Evolutionary conservation across 352 stramenopile genomes (phyloP).

Genomic region (Pseudoperonospora humuli): DNA sequence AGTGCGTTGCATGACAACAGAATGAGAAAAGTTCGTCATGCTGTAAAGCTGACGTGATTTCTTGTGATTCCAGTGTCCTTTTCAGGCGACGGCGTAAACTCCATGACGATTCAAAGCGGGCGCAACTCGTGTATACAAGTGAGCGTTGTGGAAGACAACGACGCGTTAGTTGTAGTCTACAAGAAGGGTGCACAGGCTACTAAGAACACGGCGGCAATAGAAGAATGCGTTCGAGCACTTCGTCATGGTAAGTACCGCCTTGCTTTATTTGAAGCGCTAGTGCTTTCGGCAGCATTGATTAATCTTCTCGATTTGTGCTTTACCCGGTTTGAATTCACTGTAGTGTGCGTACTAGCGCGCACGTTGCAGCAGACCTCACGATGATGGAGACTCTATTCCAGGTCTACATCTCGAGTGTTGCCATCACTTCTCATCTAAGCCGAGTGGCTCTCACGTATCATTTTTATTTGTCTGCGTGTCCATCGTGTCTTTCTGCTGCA

Average conservation of each 20-base stretch:
- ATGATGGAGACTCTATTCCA: slow-evolving; percentile 19
- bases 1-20: slow-evolving; percentile 31
- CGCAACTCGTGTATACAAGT: slow-evolving; percentile 84
- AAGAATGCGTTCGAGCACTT: slow-evolving; percentile 72
- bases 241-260: slow-evolving; percentile 44
- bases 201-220: slow-evolving; percentile 70
- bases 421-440: slow-evolving; percentile 5
- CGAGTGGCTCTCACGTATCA: slow-evolving; percentile 13
- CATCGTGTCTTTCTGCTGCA: background rate
- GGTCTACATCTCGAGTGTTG: slow-evolving; percentile 1
- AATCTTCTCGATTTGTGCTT: background rate
- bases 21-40: background rate
- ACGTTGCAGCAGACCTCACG: slow-evolving; percentile 58
- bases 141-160: slow-evolving; percentile 66
- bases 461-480: slow-evolving; percentile 16
- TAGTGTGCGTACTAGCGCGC: slow-evolving; percentile 60
- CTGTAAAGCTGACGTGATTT: slow-evolving; percentile 1
- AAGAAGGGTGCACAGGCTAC: slow-evolving; percentile 64
- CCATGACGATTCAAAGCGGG: slow-evolving; percentile 83
- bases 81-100: slow-evolving; percentile 65
- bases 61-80: slow-evolving; percentile 57
- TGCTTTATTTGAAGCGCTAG: background rate
- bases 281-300: background rate
- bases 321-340: background rate
- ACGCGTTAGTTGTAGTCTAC: slow-evolving; percentile 81